Conservation (phyloP, 306 rosid genomes). For the Bauhinia variegata region DNA sequence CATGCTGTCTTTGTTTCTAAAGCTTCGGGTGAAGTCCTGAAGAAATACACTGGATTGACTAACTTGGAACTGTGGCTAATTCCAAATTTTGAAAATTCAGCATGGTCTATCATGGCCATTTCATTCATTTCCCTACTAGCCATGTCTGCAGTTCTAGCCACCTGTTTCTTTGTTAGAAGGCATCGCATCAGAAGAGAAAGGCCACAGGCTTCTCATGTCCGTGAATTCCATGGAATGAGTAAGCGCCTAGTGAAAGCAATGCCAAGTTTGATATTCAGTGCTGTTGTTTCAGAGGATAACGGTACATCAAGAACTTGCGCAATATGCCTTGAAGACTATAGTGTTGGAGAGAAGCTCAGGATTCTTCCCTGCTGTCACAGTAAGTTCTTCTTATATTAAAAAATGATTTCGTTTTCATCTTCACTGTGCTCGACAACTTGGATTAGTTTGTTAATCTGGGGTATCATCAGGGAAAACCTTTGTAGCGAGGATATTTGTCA, state of each 20-base stretch:
- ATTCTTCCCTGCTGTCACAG: conserved; percentile 94
- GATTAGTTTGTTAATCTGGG: conserved; percentile 21
- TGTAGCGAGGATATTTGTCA: neutral
- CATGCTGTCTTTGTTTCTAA: conserved; percentile 85
- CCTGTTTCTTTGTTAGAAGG: conserved; percentile 94
- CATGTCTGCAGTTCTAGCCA: conserved; percentile 96
- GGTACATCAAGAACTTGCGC: conserved; percentile 92
- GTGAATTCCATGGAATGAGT: conserved; percentile 97
- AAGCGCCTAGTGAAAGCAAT: conserved; percentile 91
- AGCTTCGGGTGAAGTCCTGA: conserved; percentile 70
- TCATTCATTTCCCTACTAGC: conserved; percentile 96
- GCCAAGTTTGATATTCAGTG: conserved; percentile 94
- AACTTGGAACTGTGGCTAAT: conserved; percentile 81
- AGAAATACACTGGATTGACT: conserved; percentile 55
- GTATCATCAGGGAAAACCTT: conserved; percentile 15
- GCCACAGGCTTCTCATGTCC: conserved; percentile 66
- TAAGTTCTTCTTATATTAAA: conserved; percentile 56
- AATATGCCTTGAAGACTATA: conserved; percentile 97
- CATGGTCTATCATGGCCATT: conserved; percentile 99
- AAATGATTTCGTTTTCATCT: conserved; percentile 19
- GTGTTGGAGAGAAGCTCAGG: conserved; percentile 90
- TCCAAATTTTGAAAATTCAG: conserved; percentile 93
- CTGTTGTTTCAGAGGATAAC: conserved; percentile 91
- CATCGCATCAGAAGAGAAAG: conserved; percentile 89
- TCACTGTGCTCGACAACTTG: conserved; percentile 3